phyloP scores from a whole-genome alignment of 2,329 filamentous ascomycete species.

The Alternaria sp. region DNA sequence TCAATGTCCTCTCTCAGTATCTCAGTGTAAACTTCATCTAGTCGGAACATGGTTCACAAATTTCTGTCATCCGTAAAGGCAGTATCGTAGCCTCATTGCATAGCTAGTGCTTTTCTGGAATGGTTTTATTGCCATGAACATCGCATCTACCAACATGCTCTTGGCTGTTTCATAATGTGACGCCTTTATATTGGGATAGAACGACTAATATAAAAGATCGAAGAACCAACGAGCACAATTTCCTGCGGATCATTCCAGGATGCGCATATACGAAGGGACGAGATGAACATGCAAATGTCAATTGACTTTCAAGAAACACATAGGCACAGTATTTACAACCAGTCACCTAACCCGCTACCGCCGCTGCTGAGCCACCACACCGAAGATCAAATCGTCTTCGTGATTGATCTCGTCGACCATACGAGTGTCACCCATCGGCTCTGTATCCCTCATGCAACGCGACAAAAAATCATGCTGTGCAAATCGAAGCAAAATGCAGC shows the following conservation, averaged over 20 bases:
- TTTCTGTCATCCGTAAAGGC: neutral
- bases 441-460: neutral
- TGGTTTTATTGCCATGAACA: neutral
- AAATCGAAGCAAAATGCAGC: neutral
- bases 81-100: neutral
- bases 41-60: too few species aligned
- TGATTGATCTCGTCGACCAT: neutral
- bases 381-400: neutral
- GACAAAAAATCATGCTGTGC: neutral
- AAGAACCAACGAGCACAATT: neutral
- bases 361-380: neutral
- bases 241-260: neutral
- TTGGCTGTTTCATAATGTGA: neutral
- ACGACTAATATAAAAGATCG: neutral
- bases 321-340: constrained; percentile 39
- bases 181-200: neutral
- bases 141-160: neutral
- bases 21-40: neutral
- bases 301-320: constrained; percentile 25
- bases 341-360: neutral
- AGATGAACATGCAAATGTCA: constrained; percentile 18
- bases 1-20: neutral
- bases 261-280: neutral
- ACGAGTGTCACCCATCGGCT: neutral
- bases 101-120: neutral